Evolutionary conservation across 495 filamentous ascomycete genomes (phyloP).

Genomic region (Beverwykella pulmonaria): DNA sequence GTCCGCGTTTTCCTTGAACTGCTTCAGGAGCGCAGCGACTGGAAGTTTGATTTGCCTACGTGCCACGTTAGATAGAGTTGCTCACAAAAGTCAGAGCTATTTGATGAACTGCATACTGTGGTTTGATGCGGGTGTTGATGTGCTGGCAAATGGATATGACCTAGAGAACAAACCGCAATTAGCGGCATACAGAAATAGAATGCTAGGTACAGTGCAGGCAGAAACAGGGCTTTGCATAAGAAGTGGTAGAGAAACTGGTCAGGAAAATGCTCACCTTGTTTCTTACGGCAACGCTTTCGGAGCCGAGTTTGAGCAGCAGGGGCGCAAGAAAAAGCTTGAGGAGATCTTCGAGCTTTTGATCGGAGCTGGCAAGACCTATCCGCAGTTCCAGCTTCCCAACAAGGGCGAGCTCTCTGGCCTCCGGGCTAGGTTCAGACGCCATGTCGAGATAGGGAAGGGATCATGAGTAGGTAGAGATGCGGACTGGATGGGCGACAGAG

Average conservation of each 20-base stretch:
- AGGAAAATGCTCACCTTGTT: slow-evolving; percentile 65
- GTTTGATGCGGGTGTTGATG: slow-evolving; percentile 71
- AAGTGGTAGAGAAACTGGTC: neutral
- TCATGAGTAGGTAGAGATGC: neutral
- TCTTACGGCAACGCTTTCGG: slow-evolving; percentile 76
- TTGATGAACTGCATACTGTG: slow-evolving; percentile 48
- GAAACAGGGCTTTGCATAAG: neutral
- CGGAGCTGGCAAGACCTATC: slow-evolving; percentile 83
- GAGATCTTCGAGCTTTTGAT: slow-evolving; percentile 73
- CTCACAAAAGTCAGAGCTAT: neutral
- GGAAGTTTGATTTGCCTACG: slow-evolving; percentile 71
- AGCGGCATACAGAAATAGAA: slow-evolving; percentile 27
- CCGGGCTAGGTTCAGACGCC: slow-evolving; percentile 41
- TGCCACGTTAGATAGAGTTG: slow-evolving; percentile 32
- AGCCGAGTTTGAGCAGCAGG: slow-evolving; percentile 79
- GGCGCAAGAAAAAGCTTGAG: slow-evolving; percentile 80
- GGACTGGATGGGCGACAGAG: neutral
- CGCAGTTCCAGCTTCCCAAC: slow-evolving; percentile 88
- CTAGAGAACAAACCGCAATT: slow-evolving; percentile 45
- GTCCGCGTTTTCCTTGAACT: slow-evolving; percentile 77
- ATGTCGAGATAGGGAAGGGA: slow-evolving; percentile 22
- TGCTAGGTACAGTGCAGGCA: neutral
- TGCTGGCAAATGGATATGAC: slow-evolving; percentile 77
- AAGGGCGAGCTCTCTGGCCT: slow-evolving; percentile 78
- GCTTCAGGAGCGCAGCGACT: slow-evolving; percentile 77